A percentile compares a stretch with the other conserved stretches of the same genome.
Evolutionary conservation across 352 stramenopile species (phyloP).

Genomic region (Pythium plurisporium): DNA sequence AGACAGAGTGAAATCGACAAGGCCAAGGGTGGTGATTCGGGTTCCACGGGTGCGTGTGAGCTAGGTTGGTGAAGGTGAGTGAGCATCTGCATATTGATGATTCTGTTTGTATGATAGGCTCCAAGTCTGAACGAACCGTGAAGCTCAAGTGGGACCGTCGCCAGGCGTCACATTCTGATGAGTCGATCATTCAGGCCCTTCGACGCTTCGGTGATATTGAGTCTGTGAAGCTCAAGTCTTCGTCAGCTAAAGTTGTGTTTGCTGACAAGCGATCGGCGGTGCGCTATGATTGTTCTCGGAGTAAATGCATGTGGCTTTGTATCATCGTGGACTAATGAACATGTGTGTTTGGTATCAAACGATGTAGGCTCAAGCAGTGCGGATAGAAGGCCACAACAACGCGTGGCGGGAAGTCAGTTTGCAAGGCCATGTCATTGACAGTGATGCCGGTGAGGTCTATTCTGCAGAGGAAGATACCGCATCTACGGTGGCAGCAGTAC

Average conservation of each 20-base stretch:
- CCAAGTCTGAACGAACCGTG: slow-evolving; percentile 70
- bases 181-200: slow-evolving; percentile 56
- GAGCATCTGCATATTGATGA: not conserved
- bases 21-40: slow-evolving; percentile 13
- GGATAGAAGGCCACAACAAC: slow-evolving; percentile 63
- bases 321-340: not conserved
- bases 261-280: slow-evolving; percentile 38
- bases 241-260: slow-evolving; percentile 69
- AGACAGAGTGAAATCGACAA: slow-evolving; percentile 28
- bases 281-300: no score
- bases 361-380: slow-evolving; percentile 46
- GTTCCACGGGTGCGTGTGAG: not conserved
- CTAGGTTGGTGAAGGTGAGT: not conserved
- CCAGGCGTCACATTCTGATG: slow-evolving; percentile 66
- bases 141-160: slow-evolving; percentile 74
- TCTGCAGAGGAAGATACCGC: not conserved
- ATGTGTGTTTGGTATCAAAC: no score
- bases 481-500: slow-evolving; percentile 10
- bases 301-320: not conserved
- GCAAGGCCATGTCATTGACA: slow-evolving; percentile 67
- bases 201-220: slow-evolving; percentile 64
- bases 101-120: not conserved
- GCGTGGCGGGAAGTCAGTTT: slow-evolving; percentile 71
- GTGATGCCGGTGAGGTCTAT: slow-evolving; percentile 26
- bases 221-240: slow-evolving; percentile 61